phyloP scores from a whole-genome alignment of 1,284 basidiomycete species.

The Schizophyllum commune region DNA sequence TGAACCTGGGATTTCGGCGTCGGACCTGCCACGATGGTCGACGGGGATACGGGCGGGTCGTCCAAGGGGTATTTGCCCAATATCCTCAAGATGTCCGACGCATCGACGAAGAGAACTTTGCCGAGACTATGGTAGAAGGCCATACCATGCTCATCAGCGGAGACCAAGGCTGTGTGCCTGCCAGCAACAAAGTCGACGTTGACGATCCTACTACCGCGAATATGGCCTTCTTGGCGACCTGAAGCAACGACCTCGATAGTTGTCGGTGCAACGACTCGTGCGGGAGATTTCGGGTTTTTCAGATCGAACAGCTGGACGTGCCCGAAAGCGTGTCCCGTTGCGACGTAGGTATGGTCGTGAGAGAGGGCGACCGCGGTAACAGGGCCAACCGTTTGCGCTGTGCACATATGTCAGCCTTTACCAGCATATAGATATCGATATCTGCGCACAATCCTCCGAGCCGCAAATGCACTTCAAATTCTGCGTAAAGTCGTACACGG shows the following conservation, averaged over 20 bases:
- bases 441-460: constrained; percentile 50
- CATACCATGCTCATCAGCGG: constrained; percentile 86
- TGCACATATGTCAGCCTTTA: constrained; percentile 5
- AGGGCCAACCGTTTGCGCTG: constrained; percentile 62
- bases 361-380: constrained; percentile 90
- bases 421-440: neutral
- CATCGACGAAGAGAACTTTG: constrained; percentile 92
- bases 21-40: constrained; percentile 8
- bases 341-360: constrained; percentile 90
- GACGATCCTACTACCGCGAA: constrained; percentile 79
- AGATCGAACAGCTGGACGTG: constrained; percentile 87
- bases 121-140: constrained; percentile 96
- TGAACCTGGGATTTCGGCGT: constrained; percentile 3
- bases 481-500: constrained; percentile 90
- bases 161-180: constrained; percentile 90
- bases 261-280: constrained; percentile 69
- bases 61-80: constrained; percentile 84
- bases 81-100: constrained; percentile 90
- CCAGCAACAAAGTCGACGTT: constrained; percentile 89
- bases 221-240: constrained; percentile 90
- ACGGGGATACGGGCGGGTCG: constrained; percentile 17
- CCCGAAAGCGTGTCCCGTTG: constrained; percentile 82
- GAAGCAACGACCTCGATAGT: constrained; percentile 59
- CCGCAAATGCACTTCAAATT: constrained; percentile 76
- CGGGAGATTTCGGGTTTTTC: constrained; percentile 56